A percentile compares a stretch with the other conserved stretches of the same genome.
phyloP scores from a whole-genome alignment of 2,329 filamentous ascomycete species.

The Pleoardoris graminearum region DNA sequence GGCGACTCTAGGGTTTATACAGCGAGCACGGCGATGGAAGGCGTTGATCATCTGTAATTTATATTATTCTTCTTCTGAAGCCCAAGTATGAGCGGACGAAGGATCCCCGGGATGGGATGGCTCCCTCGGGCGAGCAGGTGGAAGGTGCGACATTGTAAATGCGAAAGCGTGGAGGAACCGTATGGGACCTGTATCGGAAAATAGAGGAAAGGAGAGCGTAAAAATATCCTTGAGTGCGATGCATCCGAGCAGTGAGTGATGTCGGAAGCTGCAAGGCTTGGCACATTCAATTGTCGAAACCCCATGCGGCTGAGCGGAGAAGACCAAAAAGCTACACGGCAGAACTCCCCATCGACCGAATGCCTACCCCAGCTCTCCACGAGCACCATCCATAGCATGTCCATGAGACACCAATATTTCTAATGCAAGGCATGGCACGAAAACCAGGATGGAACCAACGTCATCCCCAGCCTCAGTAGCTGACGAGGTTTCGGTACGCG shows the following conservation, averaged over 20 bases:
- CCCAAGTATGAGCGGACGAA: background rate
- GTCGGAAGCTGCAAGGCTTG: no score
- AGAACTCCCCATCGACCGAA: slow-evolving; percentile 6
- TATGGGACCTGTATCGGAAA: background rate
- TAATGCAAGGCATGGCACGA: background rate
- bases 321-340: background rate
- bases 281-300: background rate
- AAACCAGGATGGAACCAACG: background rate
- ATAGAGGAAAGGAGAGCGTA: background rate
- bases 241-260: no score
- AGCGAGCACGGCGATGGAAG: slow-evolving; percentile 17
- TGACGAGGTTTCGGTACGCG: background rate
- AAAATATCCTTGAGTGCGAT: background rate
- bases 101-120: background rate
- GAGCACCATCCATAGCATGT: background rate
- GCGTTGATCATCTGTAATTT: slow-evolving; percentile 29
- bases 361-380: background rate
- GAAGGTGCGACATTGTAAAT: slow-evolving; percentile 1
- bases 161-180: background rate
- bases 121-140: background rate
- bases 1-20: slow-evolving; percentile 15
- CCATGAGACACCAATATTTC: background rate
- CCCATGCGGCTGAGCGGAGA: background rate
- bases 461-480: slow-evolving; percentile 10
- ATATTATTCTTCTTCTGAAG: slow-evolving; percentile 18